Percentiles rank a stretch among this genome's conserved stretches.
Evolutionary conservation across 108 stramenopile species (phyloP).

Genomic region (Cyclotella distinguenda): DNA sequence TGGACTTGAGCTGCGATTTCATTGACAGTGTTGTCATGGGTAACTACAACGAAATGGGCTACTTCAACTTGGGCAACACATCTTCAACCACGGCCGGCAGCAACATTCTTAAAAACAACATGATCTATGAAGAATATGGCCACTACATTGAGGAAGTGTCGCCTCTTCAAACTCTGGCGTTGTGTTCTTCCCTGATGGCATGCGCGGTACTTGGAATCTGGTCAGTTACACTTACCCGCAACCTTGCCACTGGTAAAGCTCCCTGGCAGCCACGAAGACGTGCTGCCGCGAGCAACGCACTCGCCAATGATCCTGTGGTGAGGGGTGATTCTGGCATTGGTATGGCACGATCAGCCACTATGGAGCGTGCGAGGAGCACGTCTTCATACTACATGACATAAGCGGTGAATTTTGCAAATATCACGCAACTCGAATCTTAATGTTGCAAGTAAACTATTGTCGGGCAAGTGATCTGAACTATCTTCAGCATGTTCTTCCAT

Average conservation of each 20-base stretch:
- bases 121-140: conserved; percentile 23
- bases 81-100: conserved; percentile 7
- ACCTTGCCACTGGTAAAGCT: conserved; percentile 13
- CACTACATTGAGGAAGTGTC: conserved; percentile 23
- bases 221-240: conserved; percentile 14
- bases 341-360: conserved; percentile 13
- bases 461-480: too few species aligned
- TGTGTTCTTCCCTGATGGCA: conserved; percentile 18
- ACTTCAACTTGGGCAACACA: conserved; percentile 47
- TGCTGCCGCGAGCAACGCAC: background rate
- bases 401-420: too few species aligned
- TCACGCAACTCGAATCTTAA: too few species aligned
- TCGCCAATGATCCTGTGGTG: background rate
- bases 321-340: conserved; percentile 9
- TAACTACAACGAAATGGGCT: conserved; percentile 75
- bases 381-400: conserved; percentile 37
- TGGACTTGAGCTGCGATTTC: conserved; percentile 64
- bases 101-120: conserved; percentile 8
- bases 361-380: conserved; percentile 17
- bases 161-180: conserved; percentile 30
- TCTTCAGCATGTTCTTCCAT: too few species aligned
- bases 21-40: conserved; percentile 67
- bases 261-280: conserved; percentile 40
- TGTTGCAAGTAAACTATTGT: too few species aligned
- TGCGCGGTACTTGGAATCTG: conserved; percentile 20